Evolutionary conservation across 768 basidiomycete genomes (phyloP).

Genomic region (Phaeolepiota aurea): DNA sequence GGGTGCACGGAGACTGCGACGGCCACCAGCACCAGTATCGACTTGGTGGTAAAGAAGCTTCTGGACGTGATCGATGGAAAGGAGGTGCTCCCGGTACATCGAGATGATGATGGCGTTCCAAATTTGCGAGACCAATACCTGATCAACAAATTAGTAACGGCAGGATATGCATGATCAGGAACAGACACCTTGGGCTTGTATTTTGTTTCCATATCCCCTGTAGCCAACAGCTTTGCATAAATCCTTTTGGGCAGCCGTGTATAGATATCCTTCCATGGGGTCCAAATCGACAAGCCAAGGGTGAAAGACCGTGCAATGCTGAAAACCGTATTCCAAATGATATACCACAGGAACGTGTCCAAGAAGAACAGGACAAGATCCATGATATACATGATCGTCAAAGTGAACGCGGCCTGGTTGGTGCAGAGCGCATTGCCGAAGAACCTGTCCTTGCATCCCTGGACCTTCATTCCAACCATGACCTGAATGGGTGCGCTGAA

Average conservation of each 20-base stretch:
- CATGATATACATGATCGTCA: slow-evolving; percentile 99
- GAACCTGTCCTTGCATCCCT: slow-evolving; percentile 79
- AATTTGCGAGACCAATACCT: slow-evolving; percentile 97
- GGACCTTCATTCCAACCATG: slow-evolving; percentile 96
- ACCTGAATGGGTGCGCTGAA: slow-evolving; percentile 90
- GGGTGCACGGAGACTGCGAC: slow-evolving; percentile 87
- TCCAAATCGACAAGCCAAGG: slow-evolving; percentile 95
- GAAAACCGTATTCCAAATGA: slow-evolving; percentile 98
- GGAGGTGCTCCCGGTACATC: slow-evolving; percentile 98
- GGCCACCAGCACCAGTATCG: slow-evolving; percentile 68
- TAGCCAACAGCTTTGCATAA: slow-evolving; percentile 91
- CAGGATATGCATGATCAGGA: neutral
- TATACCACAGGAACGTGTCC: slow-evolving; percentile 99
- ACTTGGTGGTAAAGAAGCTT: slow-evolving; percentile 97
- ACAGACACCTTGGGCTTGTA: slow-evolving; percentile 94
- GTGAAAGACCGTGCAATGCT: slow-evolving; percentile 83
- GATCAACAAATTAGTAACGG: slow-evolving; percentile 5
- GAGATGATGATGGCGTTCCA: slow-evolving; percentile 99
- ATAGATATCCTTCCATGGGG: slow-evolving; percentile 98
- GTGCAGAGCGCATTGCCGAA: slow-evolving; percentile 80
- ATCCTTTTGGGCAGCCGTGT: slow-evolving; percentile 94
- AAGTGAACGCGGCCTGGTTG: slow-evolving; percentile 91
- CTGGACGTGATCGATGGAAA: slow-evolving; percentile 98
- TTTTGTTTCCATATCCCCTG: slow-evolving; percentile 93
- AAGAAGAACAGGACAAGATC: slow-evolving; percentile 95